These are phyloP conservation scores for Pythium scleroteichum DNA, from an alignment of 352 stramenopile species.

Conservation along the genomic window DNA sequence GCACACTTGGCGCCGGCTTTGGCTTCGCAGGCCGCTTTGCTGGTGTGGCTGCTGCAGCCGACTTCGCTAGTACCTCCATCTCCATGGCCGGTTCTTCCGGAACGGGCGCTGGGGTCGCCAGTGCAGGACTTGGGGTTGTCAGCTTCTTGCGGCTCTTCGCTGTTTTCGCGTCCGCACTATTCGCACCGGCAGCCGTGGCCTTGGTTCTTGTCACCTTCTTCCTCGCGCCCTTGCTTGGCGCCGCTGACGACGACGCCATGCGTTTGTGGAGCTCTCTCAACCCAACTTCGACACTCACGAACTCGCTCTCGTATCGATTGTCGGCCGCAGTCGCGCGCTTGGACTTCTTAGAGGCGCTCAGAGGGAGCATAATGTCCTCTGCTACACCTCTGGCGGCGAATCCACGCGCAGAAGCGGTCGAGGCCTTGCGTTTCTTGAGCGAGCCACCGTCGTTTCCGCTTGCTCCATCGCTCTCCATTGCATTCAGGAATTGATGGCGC, in stretches of 20 bases:
- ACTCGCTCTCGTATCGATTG: conserved; percentile 47
- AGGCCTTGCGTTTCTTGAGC: conserved; percentile 25
- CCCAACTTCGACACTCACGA: conserved; percentile 70
- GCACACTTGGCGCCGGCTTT: conserved; percentile 21
- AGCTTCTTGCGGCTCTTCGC: background rate
- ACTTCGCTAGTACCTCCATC: too few relatives aligned
- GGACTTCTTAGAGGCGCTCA: conserved; percentile 19
- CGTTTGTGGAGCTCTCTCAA: conserved; percentile 73
- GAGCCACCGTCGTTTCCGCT: background rate
- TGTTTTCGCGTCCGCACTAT: conserved; percentile 2
- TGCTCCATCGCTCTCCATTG: conserved; percentile 26
- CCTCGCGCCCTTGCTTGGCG: conserved; percentile 13
- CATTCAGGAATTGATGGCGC: background rate
- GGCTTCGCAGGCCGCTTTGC: conserved; percentile 12
- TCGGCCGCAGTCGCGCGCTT: conserved; percentile 10
- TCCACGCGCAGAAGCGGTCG: background rate
- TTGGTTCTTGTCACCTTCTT: background rate
- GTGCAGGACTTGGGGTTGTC: too few relatives aligned
- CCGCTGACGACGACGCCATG: conserved; percentile 30
- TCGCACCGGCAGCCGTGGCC: background rate
- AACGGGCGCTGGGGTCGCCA: too few relatives aligned
- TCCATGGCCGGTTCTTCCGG: too few relatives aligned
- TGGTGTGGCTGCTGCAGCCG: background rate
- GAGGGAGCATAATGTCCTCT: conserved; percentile 2
- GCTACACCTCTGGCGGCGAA: background rate